Conservation (phyloP, 257 asterid genomes). For the Striga asiatica region DNA sequence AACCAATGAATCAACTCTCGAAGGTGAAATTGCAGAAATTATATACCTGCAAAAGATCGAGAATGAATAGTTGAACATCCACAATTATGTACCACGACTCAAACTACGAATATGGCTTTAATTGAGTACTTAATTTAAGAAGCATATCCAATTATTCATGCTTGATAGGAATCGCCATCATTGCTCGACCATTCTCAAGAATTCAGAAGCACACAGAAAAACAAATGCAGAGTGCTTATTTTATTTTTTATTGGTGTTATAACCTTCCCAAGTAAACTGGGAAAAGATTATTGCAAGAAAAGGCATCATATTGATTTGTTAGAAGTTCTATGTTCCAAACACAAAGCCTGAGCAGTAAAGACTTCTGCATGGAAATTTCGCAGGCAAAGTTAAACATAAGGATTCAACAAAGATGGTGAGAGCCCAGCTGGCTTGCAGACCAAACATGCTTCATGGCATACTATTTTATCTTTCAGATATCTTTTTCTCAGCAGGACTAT, state of each 20-base stretch:
- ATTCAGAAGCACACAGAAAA: background rate
- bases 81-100: background rate
- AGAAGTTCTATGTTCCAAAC: no score
- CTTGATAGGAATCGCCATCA: background rate
- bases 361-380: background rate
- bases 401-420: background rate
- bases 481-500: background rate
- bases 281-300: no score
- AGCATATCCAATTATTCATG: background rate
- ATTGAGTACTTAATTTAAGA: no score
- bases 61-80: conserved; percentile 14
- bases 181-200: background rate
- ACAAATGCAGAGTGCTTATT: background rate
- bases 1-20: conserved; percentile 55
- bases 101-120: background rate
- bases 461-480: background rate
- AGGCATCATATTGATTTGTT: background rate
- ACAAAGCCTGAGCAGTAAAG: background rate
- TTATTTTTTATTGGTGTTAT: background rate
- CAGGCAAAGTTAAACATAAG: background rate
- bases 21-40: conserved; percentile 75
- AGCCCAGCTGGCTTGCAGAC: background rate
- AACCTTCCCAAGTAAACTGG: no score
- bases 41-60: conserved; percentile 45
- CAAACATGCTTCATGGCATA: no score